A percentile compares a stretch with the other conserved stretches of the same genome.
Conservation (phyloP, 371 early-diverging fungal genomes). For the Caulochytrium protostelioides region DNA sequence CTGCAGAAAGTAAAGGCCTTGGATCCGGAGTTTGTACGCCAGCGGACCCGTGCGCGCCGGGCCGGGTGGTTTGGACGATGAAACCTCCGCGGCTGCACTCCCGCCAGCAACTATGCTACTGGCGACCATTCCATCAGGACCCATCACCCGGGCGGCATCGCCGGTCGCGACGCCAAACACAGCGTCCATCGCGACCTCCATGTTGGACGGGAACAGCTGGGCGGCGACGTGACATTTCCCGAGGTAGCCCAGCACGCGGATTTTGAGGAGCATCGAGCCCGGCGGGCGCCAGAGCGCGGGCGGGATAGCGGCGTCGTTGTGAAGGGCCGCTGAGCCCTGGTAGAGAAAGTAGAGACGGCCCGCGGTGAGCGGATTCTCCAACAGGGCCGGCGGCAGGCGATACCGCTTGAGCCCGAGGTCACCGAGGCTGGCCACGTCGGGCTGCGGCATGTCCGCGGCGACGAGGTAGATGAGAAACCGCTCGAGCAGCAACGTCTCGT, state of each 20-base stretch:
- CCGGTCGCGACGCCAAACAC: too few relatives aligned
- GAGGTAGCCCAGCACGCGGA: constrained; percentile 37
- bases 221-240: constrained; percentile 39
- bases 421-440: constrained; percentile 38
- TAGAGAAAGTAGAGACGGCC: constrained; percentile 40
- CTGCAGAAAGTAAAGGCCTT: too few relatives aligned
- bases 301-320: too few relatives aligned
- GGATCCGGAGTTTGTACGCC: too few relatives aligned
- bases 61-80: too few relatives aligned
- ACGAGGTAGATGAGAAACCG: constrained; percentile 36
- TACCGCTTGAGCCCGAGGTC: constrained; percentile 51
- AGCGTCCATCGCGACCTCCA: constrained; percentile 57
- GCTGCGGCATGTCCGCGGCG: constrained; percentile 40
- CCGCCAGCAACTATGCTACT: too few relatives aligned
- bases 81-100: too few relatives aligned
- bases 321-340: constrained; percentile 30
- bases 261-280: constrained; percentile 34
- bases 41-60: too few relatives aligned
- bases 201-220: constrained; percentile 35
- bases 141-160: too few relatives aligned
- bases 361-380: constrained; percentile 11
- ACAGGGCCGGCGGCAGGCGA: not conserved
- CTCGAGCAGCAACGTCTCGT: constrained; percentile 9
- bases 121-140: too few relatives aligned
- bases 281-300: constrained; percentile 14